Evolutionary conservation across 2,329 filamentous ascomycete species (phyloP).

Genomic region (Trichoderma atrobrunneum): DNA sequence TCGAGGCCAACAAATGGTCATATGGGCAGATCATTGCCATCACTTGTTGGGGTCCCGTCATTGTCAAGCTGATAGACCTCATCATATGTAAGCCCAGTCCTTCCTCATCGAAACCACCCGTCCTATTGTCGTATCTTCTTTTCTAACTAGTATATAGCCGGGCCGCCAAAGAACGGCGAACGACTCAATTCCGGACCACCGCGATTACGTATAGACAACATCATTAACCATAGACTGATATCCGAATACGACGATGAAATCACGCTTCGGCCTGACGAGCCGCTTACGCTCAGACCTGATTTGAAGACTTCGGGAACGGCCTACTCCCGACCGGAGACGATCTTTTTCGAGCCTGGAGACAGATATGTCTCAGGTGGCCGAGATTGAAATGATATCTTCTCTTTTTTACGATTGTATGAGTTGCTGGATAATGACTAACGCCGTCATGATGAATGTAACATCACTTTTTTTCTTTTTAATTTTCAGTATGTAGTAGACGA

Average conservation of each 20-base stretch:
- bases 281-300: background rate
- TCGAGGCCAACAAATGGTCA: slow-evolving; percentile 35
- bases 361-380: background rate
- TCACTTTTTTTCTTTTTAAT: background rate
- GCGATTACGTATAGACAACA: slow-evolving; percentile 39
- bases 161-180: slow-evolving; percentile 38
- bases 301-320: background rate
- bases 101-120: too few species aligned
- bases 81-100: slow-evolving; percentile 33
- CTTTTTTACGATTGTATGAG: background rate
- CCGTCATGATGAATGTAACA: slow-evolving; percentile 15
- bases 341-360: slow-evolving; percentile 12
- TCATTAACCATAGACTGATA: slow-evolving; percentile 35
- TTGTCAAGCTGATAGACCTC: slow-evolving; percentile 40
- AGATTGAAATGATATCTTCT: background rate
- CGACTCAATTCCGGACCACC: slow-evolving; percentile 38
- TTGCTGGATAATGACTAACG: slow-evolving; percentile 12
- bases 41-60: slow-evolving; percentile 40
- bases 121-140: background rate
- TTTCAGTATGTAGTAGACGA: background rate
- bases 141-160: slow-evolving; percentile 31
- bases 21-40: slow-evolving; percentile 42
- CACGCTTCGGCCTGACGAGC: background rate
- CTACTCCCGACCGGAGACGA: background rate
- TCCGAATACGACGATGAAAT: background rate